Conservation (phyloP, 2,329 filamentous ascomycete genomes). For the Coleophoma cylindrospora region DNA sequence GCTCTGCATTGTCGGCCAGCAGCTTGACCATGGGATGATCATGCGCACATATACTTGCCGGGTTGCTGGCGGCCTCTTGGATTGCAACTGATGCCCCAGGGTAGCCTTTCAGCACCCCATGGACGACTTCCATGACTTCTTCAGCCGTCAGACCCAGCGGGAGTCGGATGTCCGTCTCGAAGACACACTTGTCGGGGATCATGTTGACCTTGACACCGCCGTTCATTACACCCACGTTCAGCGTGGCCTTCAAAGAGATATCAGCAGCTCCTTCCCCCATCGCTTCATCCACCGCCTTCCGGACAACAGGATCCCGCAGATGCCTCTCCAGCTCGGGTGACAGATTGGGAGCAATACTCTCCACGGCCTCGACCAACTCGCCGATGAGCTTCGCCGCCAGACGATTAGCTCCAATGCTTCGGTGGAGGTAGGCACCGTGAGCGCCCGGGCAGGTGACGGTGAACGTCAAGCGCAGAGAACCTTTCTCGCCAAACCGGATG, state of each 20-base stretch:
- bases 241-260: slow-evolving; percentile 28
- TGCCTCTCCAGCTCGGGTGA: slow-evolving; percentile 22
- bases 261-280: slow-evolving; percentile 31
- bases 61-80: slow-evolving; percentile 30
- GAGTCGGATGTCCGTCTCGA: slow-evolving; percentile 34
- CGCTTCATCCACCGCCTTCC: slow-evolving; percentile 26
- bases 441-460: slow-evolving; percentile 26
- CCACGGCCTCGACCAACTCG: slow-evolving; percentile 22
- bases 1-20: slow-evolving; percentile 22
- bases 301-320: slow-evolving; percentile 25
- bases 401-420: slow-evolving; percentile 31
- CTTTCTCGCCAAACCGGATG: slow-evolving; percentile 36
- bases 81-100: slow-evolving; percentile 23
- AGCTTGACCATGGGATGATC: slow-evolving; percentile 28
- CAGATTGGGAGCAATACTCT: slow-evolving; percentile 22
- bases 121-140: slow-evolving; percentile 23
- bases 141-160: slow-evolving; percentile 30
- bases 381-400: slow-evolving; percentile 27
- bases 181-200: slow-evolving; percentile 31
- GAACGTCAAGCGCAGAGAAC: slow-evolving; percentile 33
- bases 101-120: slow-evolving; percentile 21
- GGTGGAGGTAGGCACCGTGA: slow-evolving; percentile 35
- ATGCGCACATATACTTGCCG: slow-evolving; percentile 23
- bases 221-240: slow-evolving; percentile 35
- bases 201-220: slow-evolving; percentile 37